Evolutionary conservation across 371 early-diverging fungal species (phyloP).

Genomic region (Mortierella sp.): DNA sequence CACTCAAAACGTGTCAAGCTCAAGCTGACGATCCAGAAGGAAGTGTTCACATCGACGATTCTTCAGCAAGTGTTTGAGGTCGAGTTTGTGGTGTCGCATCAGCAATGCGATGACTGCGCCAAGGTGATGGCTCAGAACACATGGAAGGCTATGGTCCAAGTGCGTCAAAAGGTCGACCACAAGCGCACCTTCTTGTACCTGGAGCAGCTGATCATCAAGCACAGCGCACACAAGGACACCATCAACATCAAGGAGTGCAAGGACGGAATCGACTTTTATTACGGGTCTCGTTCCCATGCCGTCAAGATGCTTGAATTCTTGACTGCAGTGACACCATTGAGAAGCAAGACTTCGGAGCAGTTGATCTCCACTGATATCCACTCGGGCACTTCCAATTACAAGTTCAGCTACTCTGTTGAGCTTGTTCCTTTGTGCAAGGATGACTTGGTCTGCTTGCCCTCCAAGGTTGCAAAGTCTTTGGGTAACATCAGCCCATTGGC

Average conservation of each 20-base stretch:
- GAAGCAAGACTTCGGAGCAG: constrained; percentile 94
- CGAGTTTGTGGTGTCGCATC: constrained; percentile 92
- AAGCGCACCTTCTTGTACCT: constrained; percentile 98
- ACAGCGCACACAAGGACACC: constrained; percentile 96
- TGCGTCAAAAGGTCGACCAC: constrained; percentile 98
- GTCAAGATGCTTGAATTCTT: constrained; percentile 98
- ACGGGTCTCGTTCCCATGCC: constrained; percentile 90
- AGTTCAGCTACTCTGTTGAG: constrained; percentile 97
- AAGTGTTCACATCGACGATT: constrained; percentile 94
- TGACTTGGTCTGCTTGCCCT: constrained; percentile 93
- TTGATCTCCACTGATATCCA: constrained; percentile 98
- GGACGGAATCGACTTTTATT: constrained; percentile 99
- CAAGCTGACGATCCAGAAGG: constrained; percentile 98
- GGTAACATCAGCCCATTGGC: constrained; percentile 89
- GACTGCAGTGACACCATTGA: constrained; percentile 84
- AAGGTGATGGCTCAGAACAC: constrained; percentile 98
- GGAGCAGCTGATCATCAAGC: constrained; percentile 98
- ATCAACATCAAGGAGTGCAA: constrained; percentile 97
- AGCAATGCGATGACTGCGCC: constrained; percentile 98
- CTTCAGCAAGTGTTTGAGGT: constrained; percentile 97
- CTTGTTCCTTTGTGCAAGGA: constrained; percentile 98
- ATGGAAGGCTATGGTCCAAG: constrained; percentile 99
- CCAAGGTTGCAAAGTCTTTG: constrained; percentile 83
- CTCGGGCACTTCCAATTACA: constrained; percentile 93
- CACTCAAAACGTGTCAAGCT: constrained; percentile 96